Evolutionary conservation across 345 rosid genomes (phyloP).

Genomic region (Hibiscus syriacus): DNA sequence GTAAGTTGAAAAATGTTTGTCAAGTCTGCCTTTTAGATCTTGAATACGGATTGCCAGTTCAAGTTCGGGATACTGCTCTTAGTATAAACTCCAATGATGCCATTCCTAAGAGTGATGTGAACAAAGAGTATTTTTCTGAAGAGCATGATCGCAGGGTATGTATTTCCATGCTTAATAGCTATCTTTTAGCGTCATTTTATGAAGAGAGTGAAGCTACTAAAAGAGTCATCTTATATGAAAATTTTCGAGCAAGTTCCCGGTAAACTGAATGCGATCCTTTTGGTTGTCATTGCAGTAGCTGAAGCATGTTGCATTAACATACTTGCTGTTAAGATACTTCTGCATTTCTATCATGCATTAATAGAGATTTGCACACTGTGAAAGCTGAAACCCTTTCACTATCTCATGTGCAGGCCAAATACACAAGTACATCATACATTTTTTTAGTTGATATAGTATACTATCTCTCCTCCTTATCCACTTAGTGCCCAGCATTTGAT

Average conservation of each 20-base stretch:
- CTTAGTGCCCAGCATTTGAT: neutral
- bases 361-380: neutral
- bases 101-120: constrained; percentile 90
- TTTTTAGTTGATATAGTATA: neutral
- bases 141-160: constrained; percentile 87
- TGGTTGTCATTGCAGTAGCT: neutral
- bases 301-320: neutral
- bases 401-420: neutral
- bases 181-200: neutral
- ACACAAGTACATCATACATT: neutral
- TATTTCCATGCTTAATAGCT: neutral
- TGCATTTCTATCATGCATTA: neutral
- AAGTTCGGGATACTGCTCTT: constrained; percentile 84
- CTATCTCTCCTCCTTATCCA: neutral
- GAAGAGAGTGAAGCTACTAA: neutral
- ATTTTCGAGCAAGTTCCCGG: neutral
- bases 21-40: constrained; percentile 97
- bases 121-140: constrained; percentile 87
- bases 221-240: neutral
- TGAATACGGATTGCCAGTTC: constrained; percentile 93
- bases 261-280: neutral
- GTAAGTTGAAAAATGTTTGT: constrained; percentile 88
- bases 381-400: neutral
- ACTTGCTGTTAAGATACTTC: neutral
- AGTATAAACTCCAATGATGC: constrained; percentile 70